Evolutionary conservation across 208 protist genomes (phyloP), one percentile per base, ranked within the genome.

Genomic region (Spongospora subterranea): DNA sequence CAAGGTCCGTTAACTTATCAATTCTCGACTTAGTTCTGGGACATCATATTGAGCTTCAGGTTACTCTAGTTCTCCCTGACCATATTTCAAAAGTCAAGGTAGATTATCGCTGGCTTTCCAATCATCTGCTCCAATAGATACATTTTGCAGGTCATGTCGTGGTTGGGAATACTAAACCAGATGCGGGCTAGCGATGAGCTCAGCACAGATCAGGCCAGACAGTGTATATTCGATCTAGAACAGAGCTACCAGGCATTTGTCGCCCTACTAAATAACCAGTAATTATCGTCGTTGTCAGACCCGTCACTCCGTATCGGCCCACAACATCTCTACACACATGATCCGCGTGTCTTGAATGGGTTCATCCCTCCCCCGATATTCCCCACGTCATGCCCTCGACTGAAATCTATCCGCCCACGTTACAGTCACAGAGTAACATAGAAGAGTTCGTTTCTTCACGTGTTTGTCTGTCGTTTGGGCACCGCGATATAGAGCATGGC

Each of bases 171-270:
- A 39, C 91, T 98, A 13, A 96, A 97, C 71, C 89, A 90, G 50
- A 97, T 98, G 96, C 95, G 95, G 17, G 97, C 97, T 0, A 95
- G 94, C 0, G 97, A 98, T 90, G 95, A 96, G 91, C 91, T 98
- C 0, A 95, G 94, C 89, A 95, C 96, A 29, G 91, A 93, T 0
- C 93, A 96, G 46, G 91, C 95, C 35, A 95, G 97, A 0, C 96
- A 98, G 90, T 96, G 97, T 41, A 93, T 95, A 29, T 98, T 97
- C 93, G 96, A 97, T 77, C 91, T 98, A 13, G 96, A 98, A 65
- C 45, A 50, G 0, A 39, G 45, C 41, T 91, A 91, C 43, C 41
- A 82, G n/a, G 89, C 45, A 0, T 91, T 91, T 77, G 88, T 89
- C 6, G 6, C 32, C 6, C n/a, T 89, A 29, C n/a, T 89, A 45